phyloP scores from a whole-genome alignment of 495 filamentous ascomycete species.

The Trypethelium eluteriae region DNA sequence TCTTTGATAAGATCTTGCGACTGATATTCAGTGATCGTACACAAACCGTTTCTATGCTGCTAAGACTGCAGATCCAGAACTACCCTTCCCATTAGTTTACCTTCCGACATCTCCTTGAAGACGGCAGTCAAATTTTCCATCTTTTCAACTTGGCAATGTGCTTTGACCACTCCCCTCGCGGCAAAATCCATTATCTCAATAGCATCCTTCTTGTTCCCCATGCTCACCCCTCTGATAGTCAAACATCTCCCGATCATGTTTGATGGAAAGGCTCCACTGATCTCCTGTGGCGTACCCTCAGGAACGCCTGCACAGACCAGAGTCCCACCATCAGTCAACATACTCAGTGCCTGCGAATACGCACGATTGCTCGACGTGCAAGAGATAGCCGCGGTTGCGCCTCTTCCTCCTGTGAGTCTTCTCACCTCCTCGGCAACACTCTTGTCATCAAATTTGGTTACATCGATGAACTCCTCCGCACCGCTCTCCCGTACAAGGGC shows the following conservation, averaged over 20 bases:
- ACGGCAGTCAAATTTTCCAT: constrained; percentile 53
- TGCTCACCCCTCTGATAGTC: constrained; percentile 54
- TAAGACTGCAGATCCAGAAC: constrained; percentile 30
- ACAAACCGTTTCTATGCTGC: neutral
- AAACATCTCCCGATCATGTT: constrained; percentile 46
- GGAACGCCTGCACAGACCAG: constrained; percentile 63
- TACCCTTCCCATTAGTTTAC: constrained; percentile 39
- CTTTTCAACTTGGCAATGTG: constrained; percentile 50
- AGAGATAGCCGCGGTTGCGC: neutral
- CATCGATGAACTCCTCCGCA: constrained; percentile 61
- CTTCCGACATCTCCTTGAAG: constrained; percentile 53
- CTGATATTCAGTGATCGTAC: neutral
- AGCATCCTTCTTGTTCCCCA: constrained; percentile 58
- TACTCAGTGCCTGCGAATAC: constrained; percentile 25
- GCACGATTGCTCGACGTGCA: neutral
- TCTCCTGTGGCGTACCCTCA: constrained; percentile 50
- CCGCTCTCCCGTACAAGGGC: constrained; percentile 52
- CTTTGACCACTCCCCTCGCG: constrained; percentile 53
- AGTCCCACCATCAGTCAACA: constrained; percentile 58
- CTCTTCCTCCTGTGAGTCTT: constrained; percentile 2
- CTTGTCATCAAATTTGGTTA: constrained; percentile 37
- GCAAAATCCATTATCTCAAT: constrained; percentile 61
- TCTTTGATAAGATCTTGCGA: neutral
- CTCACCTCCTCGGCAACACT: constrained; percentile 41
- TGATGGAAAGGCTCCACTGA: constrained; percentile 48